A percentile compares a stretch with the other conserved stretches of the same genome.
phyloP scores from a whole-genome alignment of 2,329 filamentous ascomycete genomes.

The Aspergillus pseudoterreus region DNA sequence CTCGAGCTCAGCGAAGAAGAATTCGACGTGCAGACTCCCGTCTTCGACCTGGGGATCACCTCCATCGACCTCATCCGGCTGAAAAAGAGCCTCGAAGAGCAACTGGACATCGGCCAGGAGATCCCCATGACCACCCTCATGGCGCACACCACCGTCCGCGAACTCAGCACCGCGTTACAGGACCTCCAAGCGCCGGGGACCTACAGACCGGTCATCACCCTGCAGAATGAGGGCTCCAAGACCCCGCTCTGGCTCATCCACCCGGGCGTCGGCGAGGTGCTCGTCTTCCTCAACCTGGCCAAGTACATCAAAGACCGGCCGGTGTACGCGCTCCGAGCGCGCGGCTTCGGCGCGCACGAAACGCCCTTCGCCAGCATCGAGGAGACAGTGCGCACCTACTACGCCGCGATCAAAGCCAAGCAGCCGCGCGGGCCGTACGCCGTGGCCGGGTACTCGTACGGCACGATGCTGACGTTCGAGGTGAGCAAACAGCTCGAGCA shows the following conservation, averaged over 20 bases:
- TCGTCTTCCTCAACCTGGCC: conserved; percentile 35
- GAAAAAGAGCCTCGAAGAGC: conserved; percentile 31
- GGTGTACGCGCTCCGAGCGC: conserved; percentile 15
- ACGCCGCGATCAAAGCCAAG: conserved; percentile 32
- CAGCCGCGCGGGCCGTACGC: conserved; percentile 53
- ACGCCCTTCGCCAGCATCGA: conserved; percentile 34
- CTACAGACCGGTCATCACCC: conserved; percentile 30
- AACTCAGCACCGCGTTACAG: conserved; percentile 24
- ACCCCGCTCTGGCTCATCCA: conserved; percentile 34
- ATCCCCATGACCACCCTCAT: conserved; percentile 39
- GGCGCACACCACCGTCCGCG: conserved; percentile 20
- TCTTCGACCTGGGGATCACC: conserved; percentile 28
- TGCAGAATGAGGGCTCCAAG: conserved; percentile 22
- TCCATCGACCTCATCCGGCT: conserved; percentile 43
- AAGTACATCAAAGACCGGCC: conserved; percentile 13
- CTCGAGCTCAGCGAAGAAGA: conserved; percentile 9
- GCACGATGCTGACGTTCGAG: conserved; percentile 51
- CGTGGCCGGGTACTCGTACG: conserved; percentile 52
- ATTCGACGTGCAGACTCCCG: conserved; percentile 12
- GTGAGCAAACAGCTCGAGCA: conserved; percentile 45
- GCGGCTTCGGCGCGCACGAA: conserved; percentile 27
- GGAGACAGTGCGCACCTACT: conserved; percentile 43
- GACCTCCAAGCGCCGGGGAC: conserved; percentile 3
- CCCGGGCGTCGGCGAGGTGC: conserved; percentile 37
- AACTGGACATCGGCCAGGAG: conserved; percentile 20